These are phyloP conservation scores for Solanum raphanifolium DNA, from an alignment of 257 asterid genomes.

Conservation along the genomic window DNA sequence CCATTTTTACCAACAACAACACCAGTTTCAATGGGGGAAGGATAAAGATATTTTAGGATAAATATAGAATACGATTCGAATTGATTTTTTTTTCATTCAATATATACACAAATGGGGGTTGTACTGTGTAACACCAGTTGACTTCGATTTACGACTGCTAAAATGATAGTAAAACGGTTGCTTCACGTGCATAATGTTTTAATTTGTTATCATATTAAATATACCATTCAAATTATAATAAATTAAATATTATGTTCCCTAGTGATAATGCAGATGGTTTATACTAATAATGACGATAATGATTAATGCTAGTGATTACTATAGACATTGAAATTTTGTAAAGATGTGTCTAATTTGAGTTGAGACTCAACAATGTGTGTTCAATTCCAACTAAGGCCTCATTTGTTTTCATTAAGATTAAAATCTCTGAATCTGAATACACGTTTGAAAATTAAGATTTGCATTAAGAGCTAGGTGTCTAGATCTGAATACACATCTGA, in stretches of 20 bases:
- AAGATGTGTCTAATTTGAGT: no score
- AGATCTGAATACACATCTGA: no score
- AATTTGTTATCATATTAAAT: no score
- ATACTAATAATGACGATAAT: neutral
- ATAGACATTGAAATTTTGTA: no score
- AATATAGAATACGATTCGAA: neutral
- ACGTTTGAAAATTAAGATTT: no score
- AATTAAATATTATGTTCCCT: neutral
- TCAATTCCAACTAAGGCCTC: no score
- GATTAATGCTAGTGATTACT: neutral
- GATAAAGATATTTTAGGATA: neutral
- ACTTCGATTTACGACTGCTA: neutral
- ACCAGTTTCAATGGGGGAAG: neutral
- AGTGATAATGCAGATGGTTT: neutral
- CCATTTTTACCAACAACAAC: constrained; percentile 9
- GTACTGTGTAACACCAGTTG: neutral
- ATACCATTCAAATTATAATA: no score
- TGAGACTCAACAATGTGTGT: no score
- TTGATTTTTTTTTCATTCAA: no score
- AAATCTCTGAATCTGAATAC: no score
- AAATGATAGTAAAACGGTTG: neutral
- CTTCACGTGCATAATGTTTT: neutral
- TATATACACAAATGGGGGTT: neutral
- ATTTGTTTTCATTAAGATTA: no score
- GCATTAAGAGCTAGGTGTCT: no score